Base-by-base conservation (phyloP, 306 rosid species). In the Cucumis hystrix region DNA sequence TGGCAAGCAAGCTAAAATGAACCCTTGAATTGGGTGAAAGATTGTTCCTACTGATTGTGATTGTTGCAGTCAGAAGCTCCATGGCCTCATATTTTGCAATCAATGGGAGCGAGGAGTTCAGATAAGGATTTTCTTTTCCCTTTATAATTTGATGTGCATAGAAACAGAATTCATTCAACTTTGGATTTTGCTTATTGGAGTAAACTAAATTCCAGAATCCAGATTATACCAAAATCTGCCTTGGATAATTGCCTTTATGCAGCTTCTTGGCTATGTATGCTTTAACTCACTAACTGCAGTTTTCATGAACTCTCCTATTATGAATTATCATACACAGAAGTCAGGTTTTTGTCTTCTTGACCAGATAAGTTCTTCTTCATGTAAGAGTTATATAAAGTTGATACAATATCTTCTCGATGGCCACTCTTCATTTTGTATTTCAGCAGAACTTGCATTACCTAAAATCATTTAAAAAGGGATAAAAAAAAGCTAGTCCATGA, bases 1-100 rank as follows among this genome's bases (percentile, higher is more conserved):
- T 25, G 87, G 86, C 74, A 90, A 86, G 87, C 78, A 62, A 74
- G 84, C 9, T 41, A 80, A 47, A 5, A 75, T 54, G 41, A 58
- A 81, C 30, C 33, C 5, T 37, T 37, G 73, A 83, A 61, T 66
- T 59, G 77, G 55, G 20, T 74, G 62, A 67, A 28, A 71, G 59
- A 40, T 23, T 71, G 13, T 47, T 71, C 7, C 21, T 71, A 41
- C 76, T 49, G 43, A 51, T 23, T 72, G 60, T 14, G 73, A 39
- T 66, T 39, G 75, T 45, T 69, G 23, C 37, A 13, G 10, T 8
- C 40, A 21, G 58, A 69, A 69, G 21, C 40, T 45, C 35, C 56
- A 40, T 20, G 75, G 11, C n/a, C 37, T 39, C 75, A 69, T 69
- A 10, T 37, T 64, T 25, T 65, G 21, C 57, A 45, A 69, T 69